phyloP scores from a whole-genome alignment of 306 rosid species.

The Dryas octopetala region DNA sequence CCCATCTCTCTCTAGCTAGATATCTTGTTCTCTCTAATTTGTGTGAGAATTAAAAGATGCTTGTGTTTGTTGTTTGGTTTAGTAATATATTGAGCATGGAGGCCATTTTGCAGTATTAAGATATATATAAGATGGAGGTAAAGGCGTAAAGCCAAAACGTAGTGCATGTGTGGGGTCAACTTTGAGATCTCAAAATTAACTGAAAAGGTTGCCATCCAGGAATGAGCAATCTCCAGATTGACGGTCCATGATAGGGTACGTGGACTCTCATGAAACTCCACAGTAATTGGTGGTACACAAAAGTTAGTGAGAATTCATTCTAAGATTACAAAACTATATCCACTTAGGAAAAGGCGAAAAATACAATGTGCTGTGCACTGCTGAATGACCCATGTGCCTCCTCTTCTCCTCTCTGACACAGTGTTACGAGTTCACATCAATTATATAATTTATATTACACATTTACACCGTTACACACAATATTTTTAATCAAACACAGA shows the following conservation, averaged over 20 bases:
- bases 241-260: conserved; percentile 1
- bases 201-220: not conserved
- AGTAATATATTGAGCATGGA: not conserved
- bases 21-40: not conserved
- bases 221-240: not conserved
- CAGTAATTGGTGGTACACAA: no score
- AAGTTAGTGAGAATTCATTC: no score
- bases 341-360: no score
- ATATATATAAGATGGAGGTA: not conserved
- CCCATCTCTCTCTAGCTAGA: conserved; percentile 32
- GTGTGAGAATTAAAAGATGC: not conserved
- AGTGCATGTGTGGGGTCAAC: not conserved
- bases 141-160: not conserved
- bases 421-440: no score
- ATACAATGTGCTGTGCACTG: no score
- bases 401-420: no score
- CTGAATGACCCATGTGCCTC: no score
- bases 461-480: no score
- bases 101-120: not conserved
- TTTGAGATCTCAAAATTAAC: not conserved
- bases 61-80: not conserved
- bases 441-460: no score
- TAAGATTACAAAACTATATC: no score
- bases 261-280: not conserved
- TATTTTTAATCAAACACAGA: no score